Evolutionary conservation across 2,329 filamentous ascomycete genomes (phyloP).

Genomic region (Sporothrix protearum): DNA sequence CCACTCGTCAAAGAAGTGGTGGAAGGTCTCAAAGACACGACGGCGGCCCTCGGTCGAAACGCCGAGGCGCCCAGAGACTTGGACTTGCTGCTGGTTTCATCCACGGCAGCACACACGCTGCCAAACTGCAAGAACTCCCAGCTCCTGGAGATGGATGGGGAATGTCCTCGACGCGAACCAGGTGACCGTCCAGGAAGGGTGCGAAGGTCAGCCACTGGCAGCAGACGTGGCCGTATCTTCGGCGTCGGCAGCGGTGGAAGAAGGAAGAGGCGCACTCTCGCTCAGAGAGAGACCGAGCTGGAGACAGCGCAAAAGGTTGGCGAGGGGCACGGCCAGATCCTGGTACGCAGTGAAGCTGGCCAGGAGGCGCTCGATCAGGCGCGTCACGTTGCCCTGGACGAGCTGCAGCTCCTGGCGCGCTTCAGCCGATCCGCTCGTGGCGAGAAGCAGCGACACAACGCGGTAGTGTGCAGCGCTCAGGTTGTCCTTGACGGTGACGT

Average conservation of each 20-base stretch:
- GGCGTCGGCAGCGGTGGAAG: slow-evolving; percentile 31
- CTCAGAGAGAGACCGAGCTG: slow-evolving; percentile 69
- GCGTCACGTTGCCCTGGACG: slow-evolving; percentile 56
- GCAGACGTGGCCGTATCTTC: slow-evolving; percentile 26
- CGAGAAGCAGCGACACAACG: slow-evolving; percentile 32
- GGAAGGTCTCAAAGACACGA: slow-evolving; percentile 63
- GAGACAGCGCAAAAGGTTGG: slow-evolving; percentile 76
- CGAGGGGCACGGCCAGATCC: slow-evolving; percentile 74
- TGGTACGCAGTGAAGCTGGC: slow-evolving; percentile 73
- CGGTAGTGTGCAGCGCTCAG: slow-evolving; percentile 41
- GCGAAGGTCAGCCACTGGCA: slow-evolving; percentile 44
- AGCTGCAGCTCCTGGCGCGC: slow-evolving; percentile 47
- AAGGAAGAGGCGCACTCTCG: slow-evolving; percentile 39
- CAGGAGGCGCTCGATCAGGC: slow-evolving; percentile 70
- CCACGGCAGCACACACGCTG: slow-evolving; percentile 44
- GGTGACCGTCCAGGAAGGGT: slow-evolving; percentile 55
- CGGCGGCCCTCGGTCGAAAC: slow-evolving; percentile 46
- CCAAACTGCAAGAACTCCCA: slow-evolving; percentile 52
- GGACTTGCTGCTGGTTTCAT: slow-evolving; percentile 42
- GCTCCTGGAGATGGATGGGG: slow-evolving; percentile 33
- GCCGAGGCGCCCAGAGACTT: slow-evolving; percentile 37
- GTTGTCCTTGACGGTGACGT: slow-evolving; percentile 53
- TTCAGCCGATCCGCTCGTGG: slow-evolving; percentile 25
- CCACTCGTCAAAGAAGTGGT: slow-evolving; percentile 76
- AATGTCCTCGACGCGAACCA: slow-evolving; percentile 32